Conservation (phyloP, 169 alveolate species). For the Plasmodium knowlesi region DNA sequence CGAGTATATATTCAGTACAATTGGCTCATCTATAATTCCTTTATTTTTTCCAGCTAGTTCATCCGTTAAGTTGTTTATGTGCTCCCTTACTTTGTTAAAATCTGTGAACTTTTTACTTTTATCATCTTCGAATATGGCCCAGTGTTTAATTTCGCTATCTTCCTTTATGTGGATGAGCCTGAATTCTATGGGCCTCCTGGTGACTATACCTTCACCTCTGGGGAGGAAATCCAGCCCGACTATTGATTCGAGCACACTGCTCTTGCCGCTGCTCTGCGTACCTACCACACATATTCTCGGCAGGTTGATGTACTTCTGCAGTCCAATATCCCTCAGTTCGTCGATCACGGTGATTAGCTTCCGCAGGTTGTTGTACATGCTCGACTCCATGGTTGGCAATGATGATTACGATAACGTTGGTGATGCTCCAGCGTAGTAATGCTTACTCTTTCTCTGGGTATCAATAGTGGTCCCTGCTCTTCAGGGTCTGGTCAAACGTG, state of each 20-base stretch:
- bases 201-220: conserved; percentile 98
- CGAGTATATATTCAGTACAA: conserved; percentile 95
- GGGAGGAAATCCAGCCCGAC: conserved; percentile 98
- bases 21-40: conserved; percentile 97
- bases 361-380: conserved; percentile 37
- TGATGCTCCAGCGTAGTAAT: not conserved
- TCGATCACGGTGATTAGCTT: conserved; percentile 77
- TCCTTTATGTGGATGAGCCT: conserved; percentile 92
- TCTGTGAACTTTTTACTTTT: conserved; percentile 88
- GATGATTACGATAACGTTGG: not conserved
- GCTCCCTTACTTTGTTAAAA: conserved; percentile 93
- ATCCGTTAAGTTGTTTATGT: conserved; percentile 92
- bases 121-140: conserved; percentile 85
- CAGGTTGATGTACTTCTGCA: conserved; percentile 92
- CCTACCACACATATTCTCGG: conserved; percentile 91
- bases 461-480: not conserved
- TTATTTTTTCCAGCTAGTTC: conserved; percentile 93
- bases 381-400: conserved; percentile 7
- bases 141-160: conserved; percentile 79
- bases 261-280: conserved; percentile 90
- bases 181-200: conserved; percentile 98
- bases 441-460: not conserved
- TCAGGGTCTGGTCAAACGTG: not conserved
- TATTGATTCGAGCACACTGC: conserved; percentile 96
- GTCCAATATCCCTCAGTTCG: conserved; percentile 93